Percentiles rank a stretch among this genome's conserved stretches.
Evolutionary conservation across 495 filamentous ascomycete genomes (phyloP).

Genomic region (Podospora conica): DNA sequence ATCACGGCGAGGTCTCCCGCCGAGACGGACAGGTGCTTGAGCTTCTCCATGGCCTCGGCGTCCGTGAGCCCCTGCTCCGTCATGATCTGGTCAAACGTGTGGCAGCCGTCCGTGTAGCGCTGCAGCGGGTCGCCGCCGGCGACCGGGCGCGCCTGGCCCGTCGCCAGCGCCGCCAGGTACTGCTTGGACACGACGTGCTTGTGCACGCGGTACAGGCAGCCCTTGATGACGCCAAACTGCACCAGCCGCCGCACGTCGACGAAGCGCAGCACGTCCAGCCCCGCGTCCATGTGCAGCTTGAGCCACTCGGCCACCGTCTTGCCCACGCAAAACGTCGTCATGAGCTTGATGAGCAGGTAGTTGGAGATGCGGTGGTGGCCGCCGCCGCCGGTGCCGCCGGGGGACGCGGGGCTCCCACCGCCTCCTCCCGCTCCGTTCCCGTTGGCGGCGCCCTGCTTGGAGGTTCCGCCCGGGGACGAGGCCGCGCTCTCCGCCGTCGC

Average conservation of each 20-base stretch:
- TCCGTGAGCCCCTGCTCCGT: slow-evolving; percentile 63
- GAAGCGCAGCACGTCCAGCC: slow-evolving; percentile 53
- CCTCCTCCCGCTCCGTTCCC: background rate
- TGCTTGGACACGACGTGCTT: slow-evolving; percentile 71
- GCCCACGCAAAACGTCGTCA: slow-evolving; percentile 70
- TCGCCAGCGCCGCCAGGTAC: slow-evolving; percentile 39
- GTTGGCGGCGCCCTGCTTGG: background rate
- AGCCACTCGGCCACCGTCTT: slow-evolving; percentile 79
- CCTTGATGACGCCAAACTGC: slow-evolving; percentile 93
- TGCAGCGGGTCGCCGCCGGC: slow-evolving; percentile 43
- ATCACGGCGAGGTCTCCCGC: slow-evolving; percentile 46
- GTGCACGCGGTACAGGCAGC: slow-evolving; percentile 89
- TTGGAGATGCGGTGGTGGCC: slow-evolving; percentile 36
- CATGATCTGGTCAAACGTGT: slow-evolving; percentile 86
- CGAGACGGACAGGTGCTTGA: slow-evolving; percentile 36
- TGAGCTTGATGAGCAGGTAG: slow-evolving; percentile 60
- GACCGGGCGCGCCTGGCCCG: slow-evolving; percentile 29
- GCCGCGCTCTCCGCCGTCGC: no score
- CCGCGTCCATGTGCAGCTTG: slow-evolving; percentile 55
- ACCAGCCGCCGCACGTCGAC: slow-evolving; percentile 88
- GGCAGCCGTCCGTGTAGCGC: slow-evolving; percentile 71
- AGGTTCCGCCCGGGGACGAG: no score
- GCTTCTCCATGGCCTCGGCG: slow-evolving; percentile 47
- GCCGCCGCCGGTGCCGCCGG: slow-evolving; percentile 4
- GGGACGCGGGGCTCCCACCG: background rate